phyloP scores from a whole-genome alignment of 306 rosid genomes.

The Casuarina glauca region DNA sequence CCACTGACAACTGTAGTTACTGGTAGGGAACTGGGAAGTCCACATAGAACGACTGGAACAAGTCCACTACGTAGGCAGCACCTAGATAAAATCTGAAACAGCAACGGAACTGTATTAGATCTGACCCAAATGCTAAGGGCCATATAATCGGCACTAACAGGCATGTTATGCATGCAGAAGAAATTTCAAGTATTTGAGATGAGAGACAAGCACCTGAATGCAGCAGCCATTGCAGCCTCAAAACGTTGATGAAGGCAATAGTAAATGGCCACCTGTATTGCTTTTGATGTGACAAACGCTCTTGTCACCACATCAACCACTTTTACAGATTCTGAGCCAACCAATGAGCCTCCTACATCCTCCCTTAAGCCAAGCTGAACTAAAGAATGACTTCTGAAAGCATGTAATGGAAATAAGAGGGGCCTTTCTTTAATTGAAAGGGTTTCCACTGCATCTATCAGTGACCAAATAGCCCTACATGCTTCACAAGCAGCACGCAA shows the following conservation, averaged over 20 bases:
- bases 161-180: neutral
- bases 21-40: conserved; percentile 86
- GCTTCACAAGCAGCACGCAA: conserved; percentile 88
- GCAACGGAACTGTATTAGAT: conserved; percentile 12
- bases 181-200: conserved; percentile 8
- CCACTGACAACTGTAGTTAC: conserved; percentile 93
- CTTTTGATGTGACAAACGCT: conserved; percentile 75
- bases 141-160: neutral
- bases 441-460: conserved; percentile 68
- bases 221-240: conserved; percentile 72
- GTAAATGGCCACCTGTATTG: conserved; percentile 76
- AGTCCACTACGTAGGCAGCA: conserved; percentile 70
- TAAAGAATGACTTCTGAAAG: conserved; percentile 55
- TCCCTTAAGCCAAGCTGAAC: conserved; percentile 47
- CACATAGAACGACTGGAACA: conserved; percentile 85
- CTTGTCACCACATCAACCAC: conserved; percentile 68
- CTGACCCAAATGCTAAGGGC: neutral
- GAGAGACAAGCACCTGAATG: conserved; percentile 66
- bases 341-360: conserved; percentile 49
- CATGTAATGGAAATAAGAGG: conserved; percentile 64
- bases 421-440: conserved; percentile 50
- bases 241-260: conserved; percentile 82
- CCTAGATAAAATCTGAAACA: conserved; percentile 73
- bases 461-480: conserved; percentile 78
- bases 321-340: conserved; percentile 59